phyloP scores from a whole-genome alignment of 371 early-diverging fungal species.

The Chytridium lagenaria region DNA sequence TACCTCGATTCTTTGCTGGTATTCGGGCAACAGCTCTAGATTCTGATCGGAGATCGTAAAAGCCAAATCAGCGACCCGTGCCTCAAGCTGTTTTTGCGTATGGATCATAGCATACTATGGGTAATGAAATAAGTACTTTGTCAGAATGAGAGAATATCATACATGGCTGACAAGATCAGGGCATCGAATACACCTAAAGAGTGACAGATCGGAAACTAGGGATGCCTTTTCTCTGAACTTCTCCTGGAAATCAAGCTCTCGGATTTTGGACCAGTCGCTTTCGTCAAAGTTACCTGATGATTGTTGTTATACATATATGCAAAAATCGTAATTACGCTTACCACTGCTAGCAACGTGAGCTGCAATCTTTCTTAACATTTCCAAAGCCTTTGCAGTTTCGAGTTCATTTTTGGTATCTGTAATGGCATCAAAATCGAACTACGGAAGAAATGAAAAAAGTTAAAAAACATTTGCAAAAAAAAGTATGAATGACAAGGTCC shows the following conservation, averaged over 20 bases:
- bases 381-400: conserved; percentile 57
- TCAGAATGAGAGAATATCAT: conserved; percentile 37
- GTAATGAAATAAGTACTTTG: not conserved
- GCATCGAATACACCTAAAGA: conserved; percentile 81
- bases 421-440: conserved; percentile 63
- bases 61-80: conserved; percentile 74
- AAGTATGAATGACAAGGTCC: too few species aligned
- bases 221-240: conserved; percentile 58
- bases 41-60: conserved; percentile 87
- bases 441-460: not conserved
- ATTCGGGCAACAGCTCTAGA: conserved; percentile 90
- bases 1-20: conserved; percentile 85
- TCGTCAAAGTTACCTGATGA: conserved; percentile 43
- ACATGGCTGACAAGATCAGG: conserved; percentile 83
- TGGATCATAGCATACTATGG: conserved; percentile 72
- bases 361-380: conserved; percentile 64
- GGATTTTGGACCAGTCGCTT: conserved; percentile 68
- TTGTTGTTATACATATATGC: conserved; percentile 12
- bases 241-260: conserved; percentile 85
- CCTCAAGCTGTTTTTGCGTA: conserved; percentile 67
- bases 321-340: not conserved
- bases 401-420: conserved; percentile 54
- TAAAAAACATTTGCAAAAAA: not conserved
- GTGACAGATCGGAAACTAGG: conserved; percentile 53
- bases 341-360: conserved; percentile 45